phyloP scores from a whole-genome alignment of 305 asterid species.

The Fraxinus xanthoxyloides region DNA sequence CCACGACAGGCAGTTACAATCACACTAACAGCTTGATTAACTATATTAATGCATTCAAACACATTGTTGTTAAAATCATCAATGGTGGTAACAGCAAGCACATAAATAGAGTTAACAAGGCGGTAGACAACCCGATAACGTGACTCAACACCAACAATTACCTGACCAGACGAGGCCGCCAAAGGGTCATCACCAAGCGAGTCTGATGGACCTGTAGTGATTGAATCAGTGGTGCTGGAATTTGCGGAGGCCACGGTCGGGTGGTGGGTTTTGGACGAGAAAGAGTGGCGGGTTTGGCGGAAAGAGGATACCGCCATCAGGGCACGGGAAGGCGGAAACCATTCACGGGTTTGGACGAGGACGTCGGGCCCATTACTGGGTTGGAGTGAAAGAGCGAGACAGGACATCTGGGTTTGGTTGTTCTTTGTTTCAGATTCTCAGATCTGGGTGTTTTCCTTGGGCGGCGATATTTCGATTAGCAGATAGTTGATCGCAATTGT shows the following conservation, averaged over 20 bases:
- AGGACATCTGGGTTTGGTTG: constrained; percentile 49
- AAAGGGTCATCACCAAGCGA: constrained; percentile 84
- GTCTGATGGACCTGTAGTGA: constrained; percentile 24
- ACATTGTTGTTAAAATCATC: constrained; percentile 68
- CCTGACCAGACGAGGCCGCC: constrained; percentile 87
- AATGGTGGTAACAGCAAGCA: constrained; percentile 60
- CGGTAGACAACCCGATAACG: constrained; percentile 82
- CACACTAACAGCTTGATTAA: constrained; percentile 81
- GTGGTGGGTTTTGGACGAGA: constrained; percentile 43
- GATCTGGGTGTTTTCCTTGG: background rate
- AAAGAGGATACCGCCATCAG: constrained; percentile 84
- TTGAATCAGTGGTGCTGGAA: constrained; percentile 35
- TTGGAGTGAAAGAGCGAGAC: constrained; percentile 80
- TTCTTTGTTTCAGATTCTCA: constrained; percentile 12
- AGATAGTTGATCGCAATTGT: background rate
- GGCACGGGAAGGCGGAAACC: constrained; percentile 94
- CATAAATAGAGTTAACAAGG: constrained; percentile 79
- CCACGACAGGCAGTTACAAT: constrained; percentile 88
- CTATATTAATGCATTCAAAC: constrained; percentile 77
- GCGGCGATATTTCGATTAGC: background rate
- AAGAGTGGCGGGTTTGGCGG: constrained; percentile 69
- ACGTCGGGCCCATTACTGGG: constrained; percentile 78
- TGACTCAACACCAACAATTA: constrained; percentile 79
- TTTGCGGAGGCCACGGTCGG: constrained; percentile 24
- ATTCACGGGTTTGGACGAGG: constrained; percentile 87